phyloP scores from a whole-genome alignment of 441 rosid genomes.

The Adansonia rubrostipa region DNA sequence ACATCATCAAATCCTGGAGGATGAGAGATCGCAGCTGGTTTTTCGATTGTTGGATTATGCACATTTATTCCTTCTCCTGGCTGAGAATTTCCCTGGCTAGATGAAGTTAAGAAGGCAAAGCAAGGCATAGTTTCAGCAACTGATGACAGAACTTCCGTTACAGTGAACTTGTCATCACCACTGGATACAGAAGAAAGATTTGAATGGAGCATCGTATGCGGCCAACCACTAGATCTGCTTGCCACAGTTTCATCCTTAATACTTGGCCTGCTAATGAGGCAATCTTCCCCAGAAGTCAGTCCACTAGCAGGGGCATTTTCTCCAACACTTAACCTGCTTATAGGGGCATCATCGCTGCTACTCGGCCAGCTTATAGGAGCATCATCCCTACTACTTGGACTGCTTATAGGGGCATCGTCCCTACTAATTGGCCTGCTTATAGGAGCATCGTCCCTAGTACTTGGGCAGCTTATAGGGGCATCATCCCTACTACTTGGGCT shows the following conservation, averaged over 20 bases:
- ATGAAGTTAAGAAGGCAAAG: slow-evolving; percentile 37
- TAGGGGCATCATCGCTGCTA: slow-evolving; percentile 14
- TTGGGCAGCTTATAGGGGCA: slow-evolving; percentile 26
- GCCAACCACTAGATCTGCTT: slow-evolving; percentile 36
- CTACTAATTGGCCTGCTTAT: slow-evolving; percentile 28
- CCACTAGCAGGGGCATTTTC: slow-evolving; percentile 10
- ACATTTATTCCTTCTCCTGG: slow-evolving; percentile 45
- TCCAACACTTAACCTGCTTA: too few species aligned
- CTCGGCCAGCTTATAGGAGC: slow-evolving; percentile 26
- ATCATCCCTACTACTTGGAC: slow-evolving; percentile 21
- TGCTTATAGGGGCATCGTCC: slow-evolving; percentile 33
- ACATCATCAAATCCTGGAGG: slow-evolving; percentile 76
- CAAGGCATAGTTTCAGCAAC: slow-evolving; percentile 43
- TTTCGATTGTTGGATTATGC: slow-evolving; percentile 48
- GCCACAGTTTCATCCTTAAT: slow-evolving; percentile 19
- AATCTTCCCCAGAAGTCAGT: slow-evolving; percentile 28
- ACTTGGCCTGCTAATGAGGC: neutral
- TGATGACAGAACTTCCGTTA: slow-evolving; percentile 59
- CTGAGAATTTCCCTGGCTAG: slow-evolving; percentile 45
- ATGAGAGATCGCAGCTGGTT: slow-evolving; percentile 46
- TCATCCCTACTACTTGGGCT: slow-evolving; percentile 39
- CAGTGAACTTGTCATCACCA: slow-evolving; percentile 73
- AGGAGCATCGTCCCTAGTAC: slow-evolving; percentile 28
- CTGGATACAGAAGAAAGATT: slow-evolving; percentile 40
- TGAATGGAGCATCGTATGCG: slow-evolving; percentile 38